Evolutionary conservation across 2,329 filamentous ascomycete species (phyloP).

Genomic region (Albophoma yamanashiensis): DNA sequence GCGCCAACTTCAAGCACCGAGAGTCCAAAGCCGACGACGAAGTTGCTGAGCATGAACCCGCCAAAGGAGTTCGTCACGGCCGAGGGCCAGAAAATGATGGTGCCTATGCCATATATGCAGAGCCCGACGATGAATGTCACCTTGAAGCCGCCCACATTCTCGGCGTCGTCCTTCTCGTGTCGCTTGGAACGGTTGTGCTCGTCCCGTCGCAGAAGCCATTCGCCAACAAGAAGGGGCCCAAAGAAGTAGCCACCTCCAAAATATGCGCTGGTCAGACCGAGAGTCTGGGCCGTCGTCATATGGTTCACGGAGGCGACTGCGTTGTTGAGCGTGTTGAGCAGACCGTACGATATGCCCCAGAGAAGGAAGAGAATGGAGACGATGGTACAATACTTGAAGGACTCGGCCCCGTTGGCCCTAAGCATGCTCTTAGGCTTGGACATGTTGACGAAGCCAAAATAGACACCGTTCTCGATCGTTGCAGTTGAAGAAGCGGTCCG

Average conservation of each 20-base stretch:
- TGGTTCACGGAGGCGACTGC: slow-evolving; percentile 53
- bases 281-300: slow-evolving; percentile 50
- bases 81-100: slow-evolving; percentile 81
- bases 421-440: slow-evolving; percentile 60
- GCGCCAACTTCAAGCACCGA: slow-evolving; percentile 71
- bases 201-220: slow-evolving; percentile 59
- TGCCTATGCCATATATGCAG: slow-evolving; percentile 62
- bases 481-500: slow-evolving; percentile 23
- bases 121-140: slow-evolving; percentile 71
- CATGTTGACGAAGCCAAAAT: slow-evolving; percentile 72
- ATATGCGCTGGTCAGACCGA: slow-evolving; percentile 60
- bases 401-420: slow-evolving; percentile 50
- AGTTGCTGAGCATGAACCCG: slow-evolving; percentile 64
- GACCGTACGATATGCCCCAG: slow-evolving; percentile 85
- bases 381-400: slow-evolving; percentile 59
- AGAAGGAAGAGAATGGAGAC: slow-evolving; percentile 78
- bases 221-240: slow-evolving; percentile 58
- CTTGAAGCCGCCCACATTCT: slow-evolving; percentile 58
- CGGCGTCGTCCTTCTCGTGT: slow-evolving; percentile 23
- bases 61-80: slow-evolving; percentile 64
- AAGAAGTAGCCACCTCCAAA: slow-evolving; percentile 61
- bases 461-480: slow-evolving; percentile 36
- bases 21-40: slow-evolving; percentile 69
- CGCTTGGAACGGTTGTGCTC: slow-evolving; percentile 41
- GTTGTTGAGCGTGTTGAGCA: slow-evolving; percentile 71